Evolutionary conservation across 1,139 yeast species (phyloP), one percentile per base, ranked within the genome.

Genomic region (Tardiomyces depauwii): DNA sequence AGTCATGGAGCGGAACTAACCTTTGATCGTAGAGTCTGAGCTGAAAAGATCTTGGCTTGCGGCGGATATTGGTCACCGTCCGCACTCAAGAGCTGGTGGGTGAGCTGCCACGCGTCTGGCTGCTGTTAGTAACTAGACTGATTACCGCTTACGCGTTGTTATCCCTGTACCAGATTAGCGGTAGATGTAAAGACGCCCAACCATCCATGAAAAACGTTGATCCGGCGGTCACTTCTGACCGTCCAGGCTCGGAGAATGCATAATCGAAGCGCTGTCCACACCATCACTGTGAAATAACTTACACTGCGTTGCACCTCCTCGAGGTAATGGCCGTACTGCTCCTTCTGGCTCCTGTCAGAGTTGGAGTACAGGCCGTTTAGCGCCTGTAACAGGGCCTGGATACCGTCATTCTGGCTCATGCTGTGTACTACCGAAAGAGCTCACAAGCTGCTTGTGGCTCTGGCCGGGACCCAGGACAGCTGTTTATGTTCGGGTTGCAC

Each of bases 11-110:
- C n/a, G n/a, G 25, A 4, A 21, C 25, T 4, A 5, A 21, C 25
- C 58, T 88, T 88, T 39, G 89, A 81, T 53, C 96, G 71, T 51
- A 93, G 67, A 0, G 97, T 89, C 62, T 93, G 98, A 1, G 96
- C 84, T 10, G 93, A 84, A 68, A 93, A 91, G 55, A 91, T 69
- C 58, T 79, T 80, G 42, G 83, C 66, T 54, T 82, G 83, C 23
- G 74, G 50, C 12, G 71, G 53, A 32, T 47, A 42, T 16, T 43
- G 50, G 7, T 51, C 49, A 9, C 48, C 53, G 13, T 48, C 39
- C 10, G 39, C 18, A 49, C 53, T 47, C 14, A 70, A 56, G 10
- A 68, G 57, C 21, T 57, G 55, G 48, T 65, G 66, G 14, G 66
- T 54, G 16, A 62, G 57, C 18, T 59, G 51, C 74, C 74, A 69